Evolutionary conservation across 345 rosid species (phyloP).

Genomic region (Aquilaria malaccensis): DNA sequence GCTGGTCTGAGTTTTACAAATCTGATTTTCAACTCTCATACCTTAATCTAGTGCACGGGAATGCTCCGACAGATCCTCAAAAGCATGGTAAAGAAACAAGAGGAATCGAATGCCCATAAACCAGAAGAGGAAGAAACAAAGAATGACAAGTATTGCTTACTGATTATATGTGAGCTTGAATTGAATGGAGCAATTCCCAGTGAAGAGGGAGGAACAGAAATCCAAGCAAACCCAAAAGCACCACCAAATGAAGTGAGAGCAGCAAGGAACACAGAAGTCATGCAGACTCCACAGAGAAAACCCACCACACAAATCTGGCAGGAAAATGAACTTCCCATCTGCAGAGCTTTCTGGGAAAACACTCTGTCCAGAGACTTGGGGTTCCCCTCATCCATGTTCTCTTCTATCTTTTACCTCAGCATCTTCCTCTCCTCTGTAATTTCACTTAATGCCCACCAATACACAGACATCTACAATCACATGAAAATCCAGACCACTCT

Average conservation of each 20-base stretch:
- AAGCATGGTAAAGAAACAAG: not conserved
- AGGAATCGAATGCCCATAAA: not conserved
- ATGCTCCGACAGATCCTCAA: no score
- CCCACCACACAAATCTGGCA: constrained; percentile 93
- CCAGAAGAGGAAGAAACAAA: not conserved
- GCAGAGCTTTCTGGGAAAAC: constrained; percentile 76
- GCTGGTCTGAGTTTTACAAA: no score
- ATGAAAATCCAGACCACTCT: constrained; percentile 14
- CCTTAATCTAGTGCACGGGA: no score
- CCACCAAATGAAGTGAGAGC: constrained; percentile 66
- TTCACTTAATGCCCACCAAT: constrained; percentile 13
- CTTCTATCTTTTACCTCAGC: constrained; percentile 5
- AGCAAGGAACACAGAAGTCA: constrained; percentile 79
- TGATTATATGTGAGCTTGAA: constrained; percentile 42
- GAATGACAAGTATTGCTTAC: constrained; percentile 30
- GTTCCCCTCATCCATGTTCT: constrained; percentile 43
- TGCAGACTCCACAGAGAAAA: constrained; percentile 79
- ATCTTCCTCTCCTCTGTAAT: not conserved
- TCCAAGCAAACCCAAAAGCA: constrained; percentile 37
- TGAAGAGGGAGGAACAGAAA: constrained; percentile 42
- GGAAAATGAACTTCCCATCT: constrained; percentile 78
- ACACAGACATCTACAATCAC: constrained; percentile 14
- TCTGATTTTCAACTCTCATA: no score
- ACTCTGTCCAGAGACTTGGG: constrained; percentile 74
- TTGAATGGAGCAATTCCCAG: constrained; percentile 44